Evolutionary conservation across 345 rosid genomes (phyloP).

Genomic region (Melastoma malabathricum): DNA sequence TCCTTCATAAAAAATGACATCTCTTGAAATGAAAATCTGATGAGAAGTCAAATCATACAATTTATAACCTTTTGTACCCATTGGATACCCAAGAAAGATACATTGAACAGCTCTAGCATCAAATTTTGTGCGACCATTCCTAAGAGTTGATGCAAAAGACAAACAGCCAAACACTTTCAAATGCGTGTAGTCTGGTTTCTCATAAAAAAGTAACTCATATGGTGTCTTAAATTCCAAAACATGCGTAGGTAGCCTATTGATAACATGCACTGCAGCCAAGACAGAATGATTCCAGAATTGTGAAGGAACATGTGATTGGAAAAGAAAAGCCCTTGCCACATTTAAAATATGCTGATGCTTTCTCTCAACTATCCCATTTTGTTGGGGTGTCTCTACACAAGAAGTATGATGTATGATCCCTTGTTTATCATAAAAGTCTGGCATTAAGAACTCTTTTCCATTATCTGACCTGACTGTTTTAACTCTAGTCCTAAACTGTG

Average conservation of each 20-base stretch:
- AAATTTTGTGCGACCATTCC: background rate
- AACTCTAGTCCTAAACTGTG: background rate
- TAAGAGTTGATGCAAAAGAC: background rate
- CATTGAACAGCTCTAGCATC: background rate
- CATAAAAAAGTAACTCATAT: background rate
- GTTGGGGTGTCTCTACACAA: too few relatives aligned
- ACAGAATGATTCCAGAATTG: conserved; percentile 1
- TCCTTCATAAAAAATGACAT: background rate
- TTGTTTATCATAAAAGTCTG: background rate
- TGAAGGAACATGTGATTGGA: background rate
- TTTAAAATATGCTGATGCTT: background rate
- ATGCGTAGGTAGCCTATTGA: background rate
- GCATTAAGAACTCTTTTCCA: conserved; percentile 4
- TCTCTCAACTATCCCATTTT: too few relatives aligned
- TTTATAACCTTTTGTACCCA: background rate
- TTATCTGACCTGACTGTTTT: conserved; percentile 3
- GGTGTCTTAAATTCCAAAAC: background rate
- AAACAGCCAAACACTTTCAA: background rate
- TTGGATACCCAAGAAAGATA: background rate
- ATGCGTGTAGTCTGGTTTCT: background rate
- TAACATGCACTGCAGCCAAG: background rate
- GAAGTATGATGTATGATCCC: background rate
- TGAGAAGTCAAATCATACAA: background rate
- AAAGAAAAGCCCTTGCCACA: background rate
- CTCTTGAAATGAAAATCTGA: background rate